phyloP scores from a whole-genome alignment of 2,329 filamentous ascomycete genomes.

The Alternaria triticina region DNA sequence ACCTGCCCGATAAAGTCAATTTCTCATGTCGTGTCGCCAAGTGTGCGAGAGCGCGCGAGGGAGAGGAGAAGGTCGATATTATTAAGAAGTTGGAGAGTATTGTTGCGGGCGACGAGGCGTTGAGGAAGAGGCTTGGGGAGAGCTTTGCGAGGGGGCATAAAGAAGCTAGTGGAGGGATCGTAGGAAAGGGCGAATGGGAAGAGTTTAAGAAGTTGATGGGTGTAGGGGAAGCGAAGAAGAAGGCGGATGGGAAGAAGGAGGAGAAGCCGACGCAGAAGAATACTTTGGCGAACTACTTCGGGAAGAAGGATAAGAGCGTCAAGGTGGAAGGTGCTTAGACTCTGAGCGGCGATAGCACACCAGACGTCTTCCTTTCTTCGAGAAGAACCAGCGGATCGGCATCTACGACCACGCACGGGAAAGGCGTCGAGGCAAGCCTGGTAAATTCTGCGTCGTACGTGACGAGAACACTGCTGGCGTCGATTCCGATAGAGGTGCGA shows the following conservation, averaged over 20 bases:
- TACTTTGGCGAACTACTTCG: constrained; percentile 43
- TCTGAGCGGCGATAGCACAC: neutral
- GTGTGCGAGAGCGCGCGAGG: constrained; percentile 59
- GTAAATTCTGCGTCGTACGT: neutral
- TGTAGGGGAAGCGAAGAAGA: constrained; percentile 60
- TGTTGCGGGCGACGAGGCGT: constrained; percentile 47
- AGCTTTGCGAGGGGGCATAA: constrained; percentile 72
- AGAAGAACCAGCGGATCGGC: neutral
- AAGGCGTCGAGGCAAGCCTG: neutral
- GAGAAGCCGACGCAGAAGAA: constrained; percentile 38
- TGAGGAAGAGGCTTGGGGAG: constrained; percentile 62
- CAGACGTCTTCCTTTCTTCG: neutral
- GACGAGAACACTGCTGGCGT: neutral
- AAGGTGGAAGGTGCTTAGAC: constrained; percentile 2
- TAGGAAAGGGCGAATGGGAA: constrained; percentile 67
- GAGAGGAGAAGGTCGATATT: constrained; percentile 64
- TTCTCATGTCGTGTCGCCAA: constrained; percentile 70
- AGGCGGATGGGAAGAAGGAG: constrained; percentile 42
- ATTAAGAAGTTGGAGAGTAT: constrained; percentile 64
- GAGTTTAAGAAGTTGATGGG: constrained; percentile 67
- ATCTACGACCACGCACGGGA: neutral
- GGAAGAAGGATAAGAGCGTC: constrained; percentile 12
- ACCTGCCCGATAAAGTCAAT: constrained; percentile 67
- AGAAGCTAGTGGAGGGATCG: constrained; percentile 70
- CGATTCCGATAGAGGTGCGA: neutral